Conservation (phyloP, 345 rosid species). For the Hypericum androsaemum region DNA sequence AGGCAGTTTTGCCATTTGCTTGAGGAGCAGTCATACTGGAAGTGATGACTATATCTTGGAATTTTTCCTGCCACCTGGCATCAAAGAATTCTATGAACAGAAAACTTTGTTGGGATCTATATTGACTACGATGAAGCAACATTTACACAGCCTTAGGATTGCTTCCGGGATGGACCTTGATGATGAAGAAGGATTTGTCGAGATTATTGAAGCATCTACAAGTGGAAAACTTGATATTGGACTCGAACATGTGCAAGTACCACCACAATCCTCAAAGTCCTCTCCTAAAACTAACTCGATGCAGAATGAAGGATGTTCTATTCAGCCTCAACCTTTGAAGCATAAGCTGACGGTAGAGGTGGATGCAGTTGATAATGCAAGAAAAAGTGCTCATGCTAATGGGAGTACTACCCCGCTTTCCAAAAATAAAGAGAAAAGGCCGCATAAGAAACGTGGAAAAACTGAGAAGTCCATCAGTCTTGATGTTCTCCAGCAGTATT, state of each 20-base stretch:
- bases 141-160: slow-evolving; percentile 64
- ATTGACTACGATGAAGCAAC: slow-evolving; percentile 66
- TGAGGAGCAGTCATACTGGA: slow-evolving; percentile 64
- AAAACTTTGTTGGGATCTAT: slow-evolving; percentile 51
- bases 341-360: slow-evolving; percentile 26
- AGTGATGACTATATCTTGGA: slow-evolving; percentile 82
- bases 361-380: slow-evolving; percentile 23
- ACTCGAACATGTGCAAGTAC: slow-evolving; percentile 35
- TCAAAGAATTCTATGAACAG: slow-evolving; percentile 38
- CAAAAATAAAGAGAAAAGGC: slow-evolving; percentile 29
- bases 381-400: slow-evolving; percentile 14
- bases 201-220: slow-evolving; percentile 46
- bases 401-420: slow-evolving; percentile 26
- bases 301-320: slow-evolving; percentile 17
- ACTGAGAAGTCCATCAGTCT: slow-evolving; percentile 81
- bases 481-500: slow-evolving; percentile 81
- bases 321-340: slow-evolving; percentile 22
- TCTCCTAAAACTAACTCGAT: slow-evolving; percentile 17
- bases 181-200: slow-evolving; percentile 45
- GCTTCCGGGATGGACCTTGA: slow-evolving; percentile 57
- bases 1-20: slow-evolving; percentile 72
- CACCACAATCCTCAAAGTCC: slow-evolving; percentile 25
- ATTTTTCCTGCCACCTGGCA: slow-evolving; percentile 62
- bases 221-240: slow-evolving; percentile 37
- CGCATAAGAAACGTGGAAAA: slow-evolving; percentile 74